These are phyloP conservation scores for Dunaliella sp. DNA, from an alignment of 139 green algal genomes.

Conservation along the genomic window DNA sequence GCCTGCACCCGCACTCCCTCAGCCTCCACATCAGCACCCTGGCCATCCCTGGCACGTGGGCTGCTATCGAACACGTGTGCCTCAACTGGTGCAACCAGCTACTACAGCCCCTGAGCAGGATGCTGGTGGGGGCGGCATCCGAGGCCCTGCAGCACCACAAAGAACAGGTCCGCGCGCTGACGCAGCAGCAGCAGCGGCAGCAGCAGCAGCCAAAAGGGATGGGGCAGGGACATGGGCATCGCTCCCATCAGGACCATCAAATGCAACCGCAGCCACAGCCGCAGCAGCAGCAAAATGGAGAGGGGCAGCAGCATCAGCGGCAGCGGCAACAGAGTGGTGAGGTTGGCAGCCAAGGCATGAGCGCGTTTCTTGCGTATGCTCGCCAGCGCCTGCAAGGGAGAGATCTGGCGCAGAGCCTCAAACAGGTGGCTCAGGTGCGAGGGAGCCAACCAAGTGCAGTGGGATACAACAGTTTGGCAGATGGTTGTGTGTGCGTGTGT, in stretches of 20 bases:
- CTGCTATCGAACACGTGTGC: neutral
- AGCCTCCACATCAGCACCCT: neutral
- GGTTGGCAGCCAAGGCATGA: too few relatives aligned
- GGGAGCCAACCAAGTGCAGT: too few relatives aligned
- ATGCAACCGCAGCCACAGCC: neutral
- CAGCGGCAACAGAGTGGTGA: neutral
- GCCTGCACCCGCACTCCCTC: neutral
- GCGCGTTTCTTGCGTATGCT: neutral
- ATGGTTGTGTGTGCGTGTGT: too few relatives aligned
- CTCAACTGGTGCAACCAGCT: constrained; percentile 9
- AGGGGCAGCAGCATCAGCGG: neutral
- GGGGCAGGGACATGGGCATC: neutral
- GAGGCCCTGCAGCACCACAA: neutral
- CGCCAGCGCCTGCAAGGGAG: neutral
- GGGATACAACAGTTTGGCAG: too few relatives aligned
- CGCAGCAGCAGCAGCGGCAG: neutral
- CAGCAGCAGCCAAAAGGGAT: neutral
- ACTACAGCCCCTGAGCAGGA: neutral
- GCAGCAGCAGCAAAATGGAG: neutral
- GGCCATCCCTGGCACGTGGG: neutral
- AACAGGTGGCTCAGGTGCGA: too few relatives aligned
- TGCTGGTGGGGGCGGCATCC: neutral
- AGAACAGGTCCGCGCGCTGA: neutral
- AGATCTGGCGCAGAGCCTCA: too few relatives aligned
- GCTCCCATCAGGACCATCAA: neutral